A percentile compares a stretch with the other conserved stretches of the same genome.
Conservation (phyloP, 2,329 filamentous ascomycete genomes). For the Xenoacremonium recifei region DNA sequence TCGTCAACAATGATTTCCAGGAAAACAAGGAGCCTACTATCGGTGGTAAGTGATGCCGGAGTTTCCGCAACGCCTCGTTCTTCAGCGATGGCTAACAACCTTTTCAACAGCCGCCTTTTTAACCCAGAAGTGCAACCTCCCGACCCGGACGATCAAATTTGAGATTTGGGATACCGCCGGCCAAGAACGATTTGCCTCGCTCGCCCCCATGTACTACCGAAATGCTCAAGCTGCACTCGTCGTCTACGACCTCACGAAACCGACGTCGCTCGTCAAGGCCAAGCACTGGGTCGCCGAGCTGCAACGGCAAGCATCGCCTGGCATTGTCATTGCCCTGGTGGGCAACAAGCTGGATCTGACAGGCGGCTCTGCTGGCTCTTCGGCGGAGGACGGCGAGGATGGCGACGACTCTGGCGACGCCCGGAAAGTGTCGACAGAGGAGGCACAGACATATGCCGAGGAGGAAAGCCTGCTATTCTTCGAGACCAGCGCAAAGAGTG, state of each 20-base stretch:
- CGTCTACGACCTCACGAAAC: constrained; percentile 97
- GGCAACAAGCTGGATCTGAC: constrained; percentile 96
- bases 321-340: constrained; percentile 94
- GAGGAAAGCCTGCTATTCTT: constrained; percentile 95
- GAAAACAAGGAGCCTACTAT: constrained; percentile 99
- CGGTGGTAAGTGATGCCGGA: constrained; percentile 64
- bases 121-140: constrained; percentile 97
- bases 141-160: constrained; percentile 87
- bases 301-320: constrained; percentile 91
- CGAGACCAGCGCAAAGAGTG: constrained; percentile 96
- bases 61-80: constrained; percentile 7
- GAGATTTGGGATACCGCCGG: constrained; percentile 99
- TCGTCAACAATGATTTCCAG: constrained; percentile 99
- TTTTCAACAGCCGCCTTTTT: constrained; percentile 77
- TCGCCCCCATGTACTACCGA: constrained; percentile 99
- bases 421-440: constrained; percentile 84
- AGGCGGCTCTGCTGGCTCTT: constrained; percentile 47
- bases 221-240: constrained; percentile 97
- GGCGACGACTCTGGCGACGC: constrained; percentile 67
- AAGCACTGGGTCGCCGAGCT: constrained; percentile 99
- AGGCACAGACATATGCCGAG: constrained; percentile 90
- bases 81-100: constrained; percentile 11
- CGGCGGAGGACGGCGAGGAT: constrained; percentile 43
- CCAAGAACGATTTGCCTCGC: constrained; percentile 93
- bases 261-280: constrained; percentile 90